These are phyloP conservation scores for Inosperma sp. DNA, from an alignment of 768 basidiomycete species.

Conservation along the genomic window DNA sequence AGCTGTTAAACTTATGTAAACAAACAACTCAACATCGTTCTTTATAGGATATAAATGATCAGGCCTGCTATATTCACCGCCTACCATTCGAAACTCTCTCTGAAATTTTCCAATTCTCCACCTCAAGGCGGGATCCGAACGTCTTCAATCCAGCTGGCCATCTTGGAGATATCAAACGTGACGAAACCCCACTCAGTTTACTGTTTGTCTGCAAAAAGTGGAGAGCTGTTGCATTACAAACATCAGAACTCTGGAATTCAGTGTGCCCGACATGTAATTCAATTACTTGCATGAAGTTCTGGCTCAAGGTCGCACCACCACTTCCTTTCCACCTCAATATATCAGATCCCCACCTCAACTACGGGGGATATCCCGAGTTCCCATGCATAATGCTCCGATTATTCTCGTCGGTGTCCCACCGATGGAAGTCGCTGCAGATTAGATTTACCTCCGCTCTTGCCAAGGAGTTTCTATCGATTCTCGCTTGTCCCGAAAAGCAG, in stretches of 20 bases:
- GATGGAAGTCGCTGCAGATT: conserved; percentile 4
- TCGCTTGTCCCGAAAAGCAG: not conserved
- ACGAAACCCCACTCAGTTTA: not conserved
- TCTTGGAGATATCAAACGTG: not conserved
- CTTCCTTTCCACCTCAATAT: not conserved
- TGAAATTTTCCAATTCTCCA: not conserved
- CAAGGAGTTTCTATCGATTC: not conserved
- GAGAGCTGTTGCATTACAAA: not conserved
- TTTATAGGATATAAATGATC: not conserved
- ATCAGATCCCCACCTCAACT: not conserved
- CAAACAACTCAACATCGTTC: no score
- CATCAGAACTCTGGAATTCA: conserved; percentile 1
- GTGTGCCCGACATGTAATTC: not conserved
- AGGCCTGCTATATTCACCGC: not conserved
- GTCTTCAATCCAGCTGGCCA: not conserved
- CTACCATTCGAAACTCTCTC: conserved; percentile 2
- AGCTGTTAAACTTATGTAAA: no score
- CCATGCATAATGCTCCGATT: not conserved
- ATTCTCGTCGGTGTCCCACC: not conserved
- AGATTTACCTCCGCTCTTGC: not conserved
- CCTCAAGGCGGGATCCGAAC: not conserved
- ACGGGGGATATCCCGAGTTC: not conserved
- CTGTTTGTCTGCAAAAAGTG: not conserved
- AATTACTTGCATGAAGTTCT: not conserved
- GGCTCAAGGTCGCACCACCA: not conserved